Evolutionary conservation across 495 filamentous ascomycete species (phyloP), one percentile per base, ranked within the genome.

Genomic region (Penicillium waksmanii): DNA sequence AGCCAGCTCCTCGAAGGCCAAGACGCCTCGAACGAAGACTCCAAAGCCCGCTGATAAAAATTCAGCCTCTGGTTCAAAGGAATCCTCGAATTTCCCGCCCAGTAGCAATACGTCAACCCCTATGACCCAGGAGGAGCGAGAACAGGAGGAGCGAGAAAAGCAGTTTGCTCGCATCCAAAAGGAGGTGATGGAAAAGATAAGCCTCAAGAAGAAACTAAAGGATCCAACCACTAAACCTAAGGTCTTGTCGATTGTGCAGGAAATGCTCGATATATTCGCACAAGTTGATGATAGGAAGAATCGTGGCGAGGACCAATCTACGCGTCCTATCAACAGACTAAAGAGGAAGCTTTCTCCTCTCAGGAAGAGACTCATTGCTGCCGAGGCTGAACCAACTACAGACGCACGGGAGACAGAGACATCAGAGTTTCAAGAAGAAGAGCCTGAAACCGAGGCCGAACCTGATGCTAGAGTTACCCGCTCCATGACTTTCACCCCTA

Each of bases 1-100:
- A 34, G 42, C 5, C 2, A 44, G 17, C 17, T 53, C 67, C 19
- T n/a, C 57, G 27, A 15, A 36, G 25, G 4, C 5, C 19, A n/a
- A 11, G 27, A 5, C 17, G 10, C 7, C 46, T 4, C 46, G 23
- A 27, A 27, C 5, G 11, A 48, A 48, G 11, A 0, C 0, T 12
- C 8, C 21, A 27, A 25, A 17, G 42, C n/a, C 36, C 12, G 36
- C 12, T 2, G 8, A 31, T 9, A 31, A 44, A 44, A 19, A 13
- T n/a, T 17, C 42, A 5, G 15, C 4, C 3, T 44, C 42, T 44
- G 42, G 17, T 17, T 17, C 46, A 5, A 23, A 48, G 11, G 13
- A 7, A 13, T 27, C 46, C 21, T 7, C 46, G 8, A 3, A 48
- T 25, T 2, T n/a, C 11, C 11, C 46, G 6, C 12, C 46, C n/a